Percentiles rank a stretch among this genome's conserved stretches.
Conservation (phyloP, 345 rosid species). For the Ricinus communis region DNA sequence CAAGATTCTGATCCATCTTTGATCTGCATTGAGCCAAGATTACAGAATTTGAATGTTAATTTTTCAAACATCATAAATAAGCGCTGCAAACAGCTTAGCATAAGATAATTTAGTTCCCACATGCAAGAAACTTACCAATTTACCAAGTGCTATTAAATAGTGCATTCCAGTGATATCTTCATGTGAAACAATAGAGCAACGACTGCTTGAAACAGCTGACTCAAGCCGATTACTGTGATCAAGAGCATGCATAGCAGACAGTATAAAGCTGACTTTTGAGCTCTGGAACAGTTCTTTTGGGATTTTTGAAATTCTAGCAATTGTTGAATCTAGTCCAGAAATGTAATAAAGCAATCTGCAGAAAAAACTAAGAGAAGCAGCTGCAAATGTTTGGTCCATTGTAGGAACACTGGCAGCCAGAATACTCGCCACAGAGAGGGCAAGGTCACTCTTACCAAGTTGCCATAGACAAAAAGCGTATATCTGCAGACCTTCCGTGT, state of each 20-base stretch:
- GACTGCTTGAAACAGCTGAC: constrained; percentile 57
- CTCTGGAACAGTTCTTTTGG: constrained; percentile 62
- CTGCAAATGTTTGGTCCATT: constrained; percentile 55
- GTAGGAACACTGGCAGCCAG: constrained; percentile 58
- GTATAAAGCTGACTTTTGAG: constrained; percentile 65
- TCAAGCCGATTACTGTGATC: constrained; percentile 67
- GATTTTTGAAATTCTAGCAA: constrained; percentile 71
- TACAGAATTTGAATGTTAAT: constrained; percentile 8
- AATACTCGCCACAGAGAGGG: constrained; percentile 56
- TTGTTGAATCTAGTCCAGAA: constrained; percentile 71
- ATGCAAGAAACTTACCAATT: constrained; percentile 57
- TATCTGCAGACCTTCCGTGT: constrained; percentile 66
- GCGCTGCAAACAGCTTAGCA: neutral
- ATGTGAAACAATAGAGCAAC: constrained; percentile 44
- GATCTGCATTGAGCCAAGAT: constrained; percentile 48
- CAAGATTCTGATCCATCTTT: constrained; percentile 55
- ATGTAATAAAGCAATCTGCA: constrained; percentile 71
- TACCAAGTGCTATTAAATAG: constrained; percentile 68
- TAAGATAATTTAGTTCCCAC: constrained; percentile 5
- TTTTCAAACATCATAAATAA: neutral
- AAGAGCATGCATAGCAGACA: constrained; percentile 74
- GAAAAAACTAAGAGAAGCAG: constrained; percentile 73
- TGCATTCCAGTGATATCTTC: constrained; percentile 69
- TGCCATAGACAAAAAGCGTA: constrained; percentile 85
- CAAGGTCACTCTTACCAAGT: constrained; percentile 65